Base-by-base conservation (phyloP, 2,329 filamentous ascomycete genomes). In the Akanthomyces dipterigenus region DNA sequence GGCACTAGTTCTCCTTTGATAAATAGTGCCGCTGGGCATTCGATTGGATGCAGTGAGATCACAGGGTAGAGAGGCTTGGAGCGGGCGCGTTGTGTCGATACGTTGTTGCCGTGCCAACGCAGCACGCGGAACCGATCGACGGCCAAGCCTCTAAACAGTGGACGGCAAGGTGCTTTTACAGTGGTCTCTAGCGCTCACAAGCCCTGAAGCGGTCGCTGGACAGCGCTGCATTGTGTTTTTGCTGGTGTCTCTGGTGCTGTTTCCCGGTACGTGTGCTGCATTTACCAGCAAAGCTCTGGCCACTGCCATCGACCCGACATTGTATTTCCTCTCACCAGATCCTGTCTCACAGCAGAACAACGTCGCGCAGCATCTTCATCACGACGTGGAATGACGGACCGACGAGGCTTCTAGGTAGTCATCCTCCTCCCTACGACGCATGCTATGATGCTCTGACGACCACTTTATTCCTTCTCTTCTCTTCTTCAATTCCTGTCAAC, bases 381-480 rank as follows among this genome's bases (percentile, higher is more conserved):
- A 55, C 40, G 42, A 55, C 49, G 40, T 46, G 49, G 50, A 53
- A 60, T 60, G 57, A 43, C 57, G 14, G 34, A 59, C 24, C 46
- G 20, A 28, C 36, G 46, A 34, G 36, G 6, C 50, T 22, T 50
- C 24, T 26, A n/a, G n/a, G n/a, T n/a, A 40, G 9, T 58, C 28
- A 38, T 28, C 49, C 31, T 14, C 20, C 26, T 18, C 12, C 57
- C 49, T 54, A 55, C 51, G 45, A 51, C 45, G 43, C 59, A 61
- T 61, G 51, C 36, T 61, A 62, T 57, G 53, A 62, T 62, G 60
- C 53, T 45, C 51, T 62, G 60, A 62, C 26, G 28, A 56, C 51
- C 20, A 20, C 31, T 36, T 11, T 34, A n/a, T 34, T 34, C 43
- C 18, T 34, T 61, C 31, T 48, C 31, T 20, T 43, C 16, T 58